Percentiles rank a stretch among this genome's conserved stretches.
phyloP scores from a whole-genome alignment of 2,329 filamentous ascomycete genomes.

The Talaromyces sp. region DNA sequence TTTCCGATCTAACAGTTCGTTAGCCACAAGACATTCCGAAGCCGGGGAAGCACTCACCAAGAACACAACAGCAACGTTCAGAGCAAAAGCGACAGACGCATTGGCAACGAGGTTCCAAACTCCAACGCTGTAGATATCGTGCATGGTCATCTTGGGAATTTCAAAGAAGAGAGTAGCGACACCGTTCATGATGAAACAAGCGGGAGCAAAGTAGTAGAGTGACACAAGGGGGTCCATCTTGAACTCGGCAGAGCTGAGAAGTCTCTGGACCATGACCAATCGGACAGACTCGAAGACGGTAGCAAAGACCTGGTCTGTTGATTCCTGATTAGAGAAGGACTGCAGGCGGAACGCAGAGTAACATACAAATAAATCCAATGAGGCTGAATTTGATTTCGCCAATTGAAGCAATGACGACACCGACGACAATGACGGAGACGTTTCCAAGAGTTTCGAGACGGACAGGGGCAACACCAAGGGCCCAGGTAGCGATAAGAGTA shows the following conservation, averaged over 20 bases:
- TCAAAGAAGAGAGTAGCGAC: constrained; percentile 66
- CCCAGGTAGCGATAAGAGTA: constrained; percentile 85
- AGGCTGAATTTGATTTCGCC: constrained; percentile 87
- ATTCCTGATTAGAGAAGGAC: background rate
- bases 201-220: constrained; percentile 84
- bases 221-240: constrained; percentile 88
- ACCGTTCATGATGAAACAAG: constrained; percentile 77
- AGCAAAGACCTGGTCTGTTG: constrained; percentile 62
- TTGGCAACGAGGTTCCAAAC: constrained; percentile 65
- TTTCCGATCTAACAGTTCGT: constrained; percentile 69
- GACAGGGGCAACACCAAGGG: constrained; percentile 75
- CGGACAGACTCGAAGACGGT: constrained; percentile 78
- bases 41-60: constrained; percentile 56
- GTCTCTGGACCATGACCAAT: constrained; percentile 78
- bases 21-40: background rate
- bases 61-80: constrained; percentile 84
- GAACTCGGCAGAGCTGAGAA: constrained; percentile 72
- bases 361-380: constrained; percentile 57
- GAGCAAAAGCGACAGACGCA: constrained; percentile 70
- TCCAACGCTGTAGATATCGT: constrained; percentile 64
- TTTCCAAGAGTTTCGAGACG: constrained; percentile 86
- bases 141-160: constrained; percentile 61
- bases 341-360: too few relatives aligned
- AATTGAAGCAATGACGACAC: constrained; percentile 89
- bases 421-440: constrained; percentile 88